Base-by-base conservation (phyloP, 768 basidiomycete species). In the Exidia glandulosa region DNA sequence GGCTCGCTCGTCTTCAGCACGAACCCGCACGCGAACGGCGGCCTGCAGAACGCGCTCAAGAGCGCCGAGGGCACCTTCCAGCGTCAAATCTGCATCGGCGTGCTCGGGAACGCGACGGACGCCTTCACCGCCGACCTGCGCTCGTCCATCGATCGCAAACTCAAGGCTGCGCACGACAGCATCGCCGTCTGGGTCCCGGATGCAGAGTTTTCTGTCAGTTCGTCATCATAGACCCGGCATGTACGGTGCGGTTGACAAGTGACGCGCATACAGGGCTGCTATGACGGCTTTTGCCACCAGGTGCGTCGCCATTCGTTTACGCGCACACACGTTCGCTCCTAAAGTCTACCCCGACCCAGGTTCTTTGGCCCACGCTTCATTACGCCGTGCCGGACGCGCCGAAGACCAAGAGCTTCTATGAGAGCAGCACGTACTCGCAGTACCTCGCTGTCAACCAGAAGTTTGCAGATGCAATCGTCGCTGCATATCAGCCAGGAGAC, bases 371-470 rank as follows among this genome's bases (percentile, higher is more conserved):
- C 0, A 87, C 85, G 63, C 74, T 94, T 19, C 90, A 93, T 70
- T 93, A 90, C 66, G 86, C 87, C 10, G 81, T 92, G 55, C 90
- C 90, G 2, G 90, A 92, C 66, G 90, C 90, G 1, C 90, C 90
- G 0, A 90, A 88, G 73, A 91, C 86, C 0, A 90, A 88, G 63
- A 67, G 81, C 37, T 90, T 88, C 69, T 89, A 86, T 71, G 89
- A 93, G 73, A 84, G 83, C 32, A 86, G 79, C 0, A 81, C 86
- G 0, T 97, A 84, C 77, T 83, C 85, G 64, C 87, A 93, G 64
- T 98, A 97, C 70, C 83, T 85, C 61, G 80, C 87, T 12, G 92
- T 94, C 62, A 99, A 99, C 76, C 79, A 87, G 69, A 85, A 87
- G 50, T 97, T 96, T 67, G 94, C 94, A 0, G 82, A 89, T 52